Base-by-base conservation (phyloP, 2,329 filamentous ascomycete species). In the Thielaviopsis populi region DNA sequence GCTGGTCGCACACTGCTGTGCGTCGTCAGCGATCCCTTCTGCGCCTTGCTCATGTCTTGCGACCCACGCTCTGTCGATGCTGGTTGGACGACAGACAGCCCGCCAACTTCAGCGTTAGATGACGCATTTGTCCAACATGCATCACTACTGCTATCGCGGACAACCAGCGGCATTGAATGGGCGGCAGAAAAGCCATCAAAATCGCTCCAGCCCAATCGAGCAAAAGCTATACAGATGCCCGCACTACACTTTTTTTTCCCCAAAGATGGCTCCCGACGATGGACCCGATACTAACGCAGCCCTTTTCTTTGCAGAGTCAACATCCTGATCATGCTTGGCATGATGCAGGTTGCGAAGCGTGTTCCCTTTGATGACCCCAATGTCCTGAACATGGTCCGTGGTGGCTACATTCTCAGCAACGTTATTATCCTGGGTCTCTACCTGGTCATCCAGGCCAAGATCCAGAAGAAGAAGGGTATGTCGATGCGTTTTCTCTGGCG, bases 281-380 rank as follows among this genome's bases (percentile, higher is more conserved):
- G 33, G 7, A 4, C 33, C 33, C 33, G 10, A 10, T n/a, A 17
- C 27, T 56, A 56, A 56, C 53, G 17, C 17, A n/a, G 17, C 48
- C 22, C 53, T 37, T 50, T 33, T 19, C 27, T 17, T 62, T 61
- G 27, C 75, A 95, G 91, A 72, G 89, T 88, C 75, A 96, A 96
- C 82, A 82, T 96, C 75, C 80, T 89, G 79, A 91, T 96, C 85
- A 91, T 95, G 79, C 84, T 96, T 70, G 88, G 89, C 74, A 95
- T 96, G 87, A 96, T 97, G 90, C 92, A 96, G 82, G 88, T 95
- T 67, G 88, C 91, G 70, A 97, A 97, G 83, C 89, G 87, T 77
- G 85, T 99, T 67, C 90, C 91, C 59, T 96, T 97, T 72, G 92
- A 97, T 37, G 87, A 97, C 73, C 90, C 82, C 54, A 75, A 76